Conservation (phyloP, 306 rosid species). For the Mimosa pudica region DNA sequence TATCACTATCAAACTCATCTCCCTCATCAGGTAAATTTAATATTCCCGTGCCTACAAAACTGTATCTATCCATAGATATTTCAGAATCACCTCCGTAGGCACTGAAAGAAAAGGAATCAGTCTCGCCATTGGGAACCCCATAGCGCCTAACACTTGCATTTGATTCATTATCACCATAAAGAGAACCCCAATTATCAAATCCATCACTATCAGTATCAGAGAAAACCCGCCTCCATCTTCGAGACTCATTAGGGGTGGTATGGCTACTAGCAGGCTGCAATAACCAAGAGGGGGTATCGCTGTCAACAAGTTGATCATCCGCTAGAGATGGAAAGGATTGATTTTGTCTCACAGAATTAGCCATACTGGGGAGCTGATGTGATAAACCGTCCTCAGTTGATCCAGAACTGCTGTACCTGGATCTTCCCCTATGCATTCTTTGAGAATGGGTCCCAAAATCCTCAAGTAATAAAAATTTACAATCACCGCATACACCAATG, state of each 20-base stretch:
- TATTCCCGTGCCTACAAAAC: conserved; percentile 64
- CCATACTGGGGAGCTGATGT: conserved; percentile 52
- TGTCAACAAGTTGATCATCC: conserved; percentile 56
- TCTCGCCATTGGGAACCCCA: conserved; percentile 59
- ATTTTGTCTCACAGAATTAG: conserved; percentile 50
- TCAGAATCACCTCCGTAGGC: conserved; percentile 89
- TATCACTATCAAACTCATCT: conserved; percentile 65
- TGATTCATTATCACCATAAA: conserved; percentile 75
- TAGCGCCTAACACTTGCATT: conserved; percentile 60
- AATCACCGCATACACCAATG: conserved; percentile 70
- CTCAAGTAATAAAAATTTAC: conserved; percentile 84
- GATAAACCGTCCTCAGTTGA: conserved; percentile 57
- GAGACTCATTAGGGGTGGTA: conserved; percentile 73
- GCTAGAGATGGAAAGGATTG: conserved; percentile 48
- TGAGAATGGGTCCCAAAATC: conserved; percentile 57
- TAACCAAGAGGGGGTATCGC: conserved; percentile 50
- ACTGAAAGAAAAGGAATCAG: conserved; percentile 67
- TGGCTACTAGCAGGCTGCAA: conserved; percentile 59
- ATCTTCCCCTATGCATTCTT: conserved; percentile 58
- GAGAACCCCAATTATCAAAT: conserved; percentile 64
- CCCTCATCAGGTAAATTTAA: conserved; percentile 52
- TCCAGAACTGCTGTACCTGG: conserved; percentile 65
- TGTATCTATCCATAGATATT: conserved; percentile 69
- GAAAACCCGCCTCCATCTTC: conserved; percentile 61
- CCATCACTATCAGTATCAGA: conserved; percentile 89